Evolutionary conservation across 176 grass and related monocot genomes (phyloP).

Genomic region (Alopecurus myosuroides): DNA sequence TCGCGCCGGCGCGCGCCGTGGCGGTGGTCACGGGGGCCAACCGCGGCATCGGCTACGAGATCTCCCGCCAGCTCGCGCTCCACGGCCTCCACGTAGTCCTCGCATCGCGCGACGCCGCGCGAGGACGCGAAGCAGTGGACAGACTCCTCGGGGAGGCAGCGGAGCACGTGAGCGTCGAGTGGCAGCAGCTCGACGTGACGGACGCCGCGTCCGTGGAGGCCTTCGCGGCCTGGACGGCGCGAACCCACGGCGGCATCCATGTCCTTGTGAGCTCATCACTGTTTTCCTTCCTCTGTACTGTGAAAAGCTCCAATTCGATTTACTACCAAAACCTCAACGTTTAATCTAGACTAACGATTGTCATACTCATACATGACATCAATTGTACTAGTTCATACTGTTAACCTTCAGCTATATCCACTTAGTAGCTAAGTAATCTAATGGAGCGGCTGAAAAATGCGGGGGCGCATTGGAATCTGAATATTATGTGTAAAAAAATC

Average conservation of each 20-base stretch:
- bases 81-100: constrained; percentile 76
- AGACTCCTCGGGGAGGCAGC: constrained; percentile 22
- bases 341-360: neutral
- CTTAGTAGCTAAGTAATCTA: neutral
- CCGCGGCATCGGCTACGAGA: constrained; percentile 80
- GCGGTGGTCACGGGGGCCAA: constrained; percentile 82
- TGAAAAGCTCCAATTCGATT: neutral
- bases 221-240: constrained; percentile 52
- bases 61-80: constrained; percentile 53
- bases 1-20: constrained; percentile 37
- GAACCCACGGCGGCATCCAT: constrained; percentile 53
- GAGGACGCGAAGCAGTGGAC: constrained; percentile 24
- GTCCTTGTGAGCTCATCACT: constrained; percentile 53
- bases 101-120: constrained; percentile 46
- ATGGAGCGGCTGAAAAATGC: neutral
- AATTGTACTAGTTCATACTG: neutral
- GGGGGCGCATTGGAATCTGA: neutral
- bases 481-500: neutral
- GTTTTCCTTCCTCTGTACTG: neutral
- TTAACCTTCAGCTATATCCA: neutral
- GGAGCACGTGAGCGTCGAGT: constrained; percentile 24
- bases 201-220: constrained; percentile 49
- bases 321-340: neutral
- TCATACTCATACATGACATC: neutral
- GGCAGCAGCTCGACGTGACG: constrained; percentile 57